Base-by-base conservation (phyloP, 805 yeast genomes). In the Saturnispora dispora region DNA sequence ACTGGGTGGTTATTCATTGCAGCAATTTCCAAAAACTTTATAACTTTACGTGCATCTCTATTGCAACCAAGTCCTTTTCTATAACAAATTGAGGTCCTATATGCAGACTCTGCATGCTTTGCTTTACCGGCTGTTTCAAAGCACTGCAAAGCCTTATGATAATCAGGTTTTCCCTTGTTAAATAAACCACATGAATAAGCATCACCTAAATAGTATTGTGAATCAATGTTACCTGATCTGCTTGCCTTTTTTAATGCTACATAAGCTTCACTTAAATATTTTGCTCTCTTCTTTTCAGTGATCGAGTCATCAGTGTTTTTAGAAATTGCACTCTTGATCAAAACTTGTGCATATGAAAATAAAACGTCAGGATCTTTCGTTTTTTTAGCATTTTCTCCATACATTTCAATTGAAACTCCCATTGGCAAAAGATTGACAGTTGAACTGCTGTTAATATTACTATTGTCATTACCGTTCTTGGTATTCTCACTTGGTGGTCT, bases 31-130 rank as follows among this genome's bases (percentile, higher is more conserved):
- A 88, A 70, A 63, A 83, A 88, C 58, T 88, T 95, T 7, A 88
- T 71, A 1, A 95, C 89, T 60, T 88, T 84, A 52, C 95, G 77
- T 0, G 95, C 83, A 65, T 93, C 97, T 58, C 93, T 77, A 20
- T 88, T 81, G 4, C 91, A 85, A 4, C 99, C 99, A 67, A 90
- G 72, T 17, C 99, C 99, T 67, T 89, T 95, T 66, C 90, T 96
- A 59, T 83, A 86, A 67, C 96, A 91, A 50, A 85, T 78, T 0
- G 97, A 88, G 0, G 96, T 86, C 59, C 98, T 78, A 68, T 86
- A 93, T 1, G 96, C 89, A 46, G 93, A 80, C 65, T 91, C 98
- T 5, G 85, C 76, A 64, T 91, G 98, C 27, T 91, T 93, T 59
- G 88, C 91, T 63, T 93, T 91, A 3, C 96, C 96, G 6, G 98